A percentile compares a stretch with the other conserved stretches of the same genome.
Conservation (phyloP, 169 alveolate species). For the Plasmodium berghei region DNA sequence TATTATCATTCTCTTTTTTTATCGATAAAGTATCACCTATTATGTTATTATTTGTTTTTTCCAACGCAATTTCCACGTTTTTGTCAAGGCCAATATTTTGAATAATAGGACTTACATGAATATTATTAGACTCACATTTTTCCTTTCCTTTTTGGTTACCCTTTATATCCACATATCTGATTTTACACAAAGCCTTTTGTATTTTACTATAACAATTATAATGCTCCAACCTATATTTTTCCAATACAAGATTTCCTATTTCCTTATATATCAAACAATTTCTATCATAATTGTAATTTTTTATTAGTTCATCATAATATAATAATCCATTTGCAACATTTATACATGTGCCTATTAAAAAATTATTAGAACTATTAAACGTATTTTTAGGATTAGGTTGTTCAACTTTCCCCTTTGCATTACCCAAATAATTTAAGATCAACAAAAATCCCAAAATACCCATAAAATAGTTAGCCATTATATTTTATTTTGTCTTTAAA, state of each 20-base stretch:
- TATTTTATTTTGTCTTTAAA: no score
- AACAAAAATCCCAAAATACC: constrained; percentile 10
- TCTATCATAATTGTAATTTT: constrained; percentile 23
- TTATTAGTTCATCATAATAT: constrained; percentile 39
- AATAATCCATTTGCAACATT: constrained; percentile 16
- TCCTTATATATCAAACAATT: constrained; percentile 24
- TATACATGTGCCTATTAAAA: constrained; percentile 35
- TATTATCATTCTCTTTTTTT: neutral
- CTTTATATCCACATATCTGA: constrained; percentile 10
- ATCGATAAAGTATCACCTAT: neutral
- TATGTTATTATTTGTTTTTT: no score
- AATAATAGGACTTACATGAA: neutral
- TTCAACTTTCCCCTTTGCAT: neutral
- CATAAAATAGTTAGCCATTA: constrained; percentile 1
- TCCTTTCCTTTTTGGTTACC: neutral
- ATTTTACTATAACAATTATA: constrained; percentile 42
- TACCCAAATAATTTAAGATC: constrained; percentile 1
- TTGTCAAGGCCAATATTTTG: neutral
- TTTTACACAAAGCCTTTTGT: constrained; percentile 37
- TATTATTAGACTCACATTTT: neutral
- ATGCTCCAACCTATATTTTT: constrained; percentile 8
- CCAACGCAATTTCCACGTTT: no score
- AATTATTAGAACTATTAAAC: neutral
- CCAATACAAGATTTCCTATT: constrained; percentile 45
- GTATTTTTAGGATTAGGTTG: neutral